These are phyloP conservation scores for Apophysomyces variabilis DNA, from an alignment of 371 early-diverging fungal genomes.

Conservation along the genomic window DNA sequence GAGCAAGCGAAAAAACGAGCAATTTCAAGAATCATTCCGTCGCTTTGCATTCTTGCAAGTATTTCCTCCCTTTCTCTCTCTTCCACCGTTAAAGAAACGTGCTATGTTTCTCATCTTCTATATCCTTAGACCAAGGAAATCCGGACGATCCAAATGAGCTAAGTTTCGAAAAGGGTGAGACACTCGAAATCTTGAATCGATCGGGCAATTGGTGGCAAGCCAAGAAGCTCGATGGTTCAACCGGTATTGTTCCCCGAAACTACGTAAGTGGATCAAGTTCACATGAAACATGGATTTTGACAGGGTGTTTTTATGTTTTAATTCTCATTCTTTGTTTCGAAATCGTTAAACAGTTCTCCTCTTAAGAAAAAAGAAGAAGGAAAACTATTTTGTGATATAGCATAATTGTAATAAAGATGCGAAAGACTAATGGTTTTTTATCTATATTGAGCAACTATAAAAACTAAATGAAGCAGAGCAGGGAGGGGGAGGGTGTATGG, in stretches of 20 bases:
- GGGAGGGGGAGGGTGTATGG: too few species aligned
- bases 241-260: constrained; percentile 95
- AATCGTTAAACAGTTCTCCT: constrained; percentile 8
- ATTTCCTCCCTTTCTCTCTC: constrained; percentile 1
- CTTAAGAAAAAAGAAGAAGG: background rate
- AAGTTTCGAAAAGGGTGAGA: constrained; percentile 86
- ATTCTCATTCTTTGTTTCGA: constrained; percentile 5
- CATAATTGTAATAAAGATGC: too few species aligned
- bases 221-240: constrained; percentile 75
- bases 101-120: constrained; percentile 9
- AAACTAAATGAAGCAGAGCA: too few species aligned
- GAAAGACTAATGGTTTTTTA: too few species aligned
- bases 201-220: constrained; percentile 98
- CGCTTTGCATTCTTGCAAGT: constrained; percentile 45
- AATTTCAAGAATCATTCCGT: constrained; percentile 23
- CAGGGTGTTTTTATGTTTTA: constrained; percentile 4
- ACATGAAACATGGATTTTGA: background rate
- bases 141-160: constrained; percentile 93
- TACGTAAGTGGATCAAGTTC: constrained; percentile 54
- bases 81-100: background rate
- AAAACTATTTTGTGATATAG: too few species aligned
- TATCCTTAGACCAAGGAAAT: constrained; percentile 71
- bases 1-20: background rate
- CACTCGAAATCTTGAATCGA: constrained; percentile 85
- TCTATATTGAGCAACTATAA: too few species aligned